Base-by-base conservation (phyloP, 441 rosid genomes). In the Mallotus repandus region DNA sequence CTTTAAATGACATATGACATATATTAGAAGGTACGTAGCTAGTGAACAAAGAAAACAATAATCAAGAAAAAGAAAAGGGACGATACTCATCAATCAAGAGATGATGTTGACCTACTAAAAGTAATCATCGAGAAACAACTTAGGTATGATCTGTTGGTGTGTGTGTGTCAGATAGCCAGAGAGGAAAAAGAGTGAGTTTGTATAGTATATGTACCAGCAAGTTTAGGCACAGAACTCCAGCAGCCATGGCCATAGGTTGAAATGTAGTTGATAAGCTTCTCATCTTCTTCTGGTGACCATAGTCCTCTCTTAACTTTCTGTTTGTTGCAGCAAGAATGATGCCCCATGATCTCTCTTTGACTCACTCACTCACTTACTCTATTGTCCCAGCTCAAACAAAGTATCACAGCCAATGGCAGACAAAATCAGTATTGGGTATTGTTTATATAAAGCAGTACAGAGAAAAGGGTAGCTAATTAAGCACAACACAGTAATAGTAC, bases 181-280 rank as follows among this genome's bases (percentile, higher is more conserved):
- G 68, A 69, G 15, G 14, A 55, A 29, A n/a, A 52, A 72, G 50
- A 70, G 65, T 68, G 43, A 41, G 50, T 54, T 29, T 7, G 12
- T 11, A 49, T 4, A 32, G 45, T 14, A 13, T 15, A 45, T 9
- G 3, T 71, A 88, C 99, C 99, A 81, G 99, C 98, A 76, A 77
- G 97, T 84, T 86, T 96, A 52, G 99, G 99, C 74, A 96, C 98
- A 4, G 99, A 93, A 86, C 98, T 93, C 99, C 98, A 93, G 81
- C 99, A 93, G 45, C 98, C 99, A 84, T 96, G 98, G 82, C 99
- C 99, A 61, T 89, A 91, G 70, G 91, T 88, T 48, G 92, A 80
- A 84, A 96, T 91, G 90, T 89, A 91, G 88, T 76, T 89, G 81
- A 91, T 80, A 85, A 96, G 99, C 81, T 90, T 95, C 85, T 93